These are phyloP conservation scores for Globisporangium acanthophoron DNA, from an alignment of 352 stramenopile species.

Conservation along the genomic window DNA sequence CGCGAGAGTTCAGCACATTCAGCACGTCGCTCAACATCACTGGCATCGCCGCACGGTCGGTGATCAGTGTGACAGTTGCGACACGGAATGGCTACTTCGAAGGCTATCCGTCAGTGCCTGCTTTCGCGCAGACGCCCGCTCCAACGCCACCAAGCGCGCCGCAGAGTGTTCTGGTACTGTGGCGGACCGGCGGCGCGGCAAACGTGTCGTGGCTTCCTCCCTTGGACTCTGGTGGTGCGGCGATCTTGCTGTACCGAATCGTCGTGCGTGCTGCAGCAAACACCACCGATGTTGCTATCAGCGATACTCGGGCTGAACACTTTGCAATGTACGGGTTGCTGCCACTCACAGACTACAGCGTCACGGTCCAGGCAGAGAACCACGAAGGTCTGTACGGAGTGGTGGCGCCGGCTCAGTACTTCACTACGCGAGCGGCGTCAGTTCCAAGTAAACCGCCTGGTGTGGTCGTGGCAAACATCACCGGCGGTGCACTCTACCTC, in stretches of 20 bases:
- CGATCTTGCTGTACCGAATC: slow-evolving; percentile 28
- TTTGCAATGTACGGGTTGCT: slow-evolving; percentile 23
- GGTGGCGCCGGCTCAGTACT: slow-evolving; percentile 7
- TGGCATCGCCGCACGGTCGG: slow-evolving; percentile 19
- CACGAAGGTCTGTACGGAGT: slow-evolving; percentile 22
- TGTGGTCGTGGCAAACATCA: slow-evolving; percentile 18
- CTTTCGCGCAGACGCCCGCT: slow-evolving; percentile 16
- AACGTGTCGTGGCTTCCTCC: slow-evolving; percentile 39
- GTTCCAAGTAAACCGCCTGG: slow-evolving; percentile 28
- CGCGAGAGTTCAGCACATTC: slow-evolving; percentile 14
- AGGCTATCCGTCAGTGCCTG: slow-evolving; percentile 11
- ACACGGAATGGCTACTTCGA: slow-evolving; percentile 19
- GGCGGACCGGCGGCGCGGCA: slow-evolving; percentile 31
- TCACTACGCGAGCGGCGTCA: slow-evolving; percentile 28
- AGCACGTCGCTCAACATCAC: slow-evolving; percentile 15
- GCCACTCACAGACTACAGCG: slow-evolving; percentile 25
- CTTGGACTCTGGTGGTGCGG: slow-evolving; percentile 33
- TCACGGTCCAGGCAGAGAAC: slow-evolving; percentile 31
- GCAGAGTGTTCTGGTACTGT: slow-evolving; percentile 16
- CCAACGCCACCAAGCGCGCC: slow-evolving; percentile 27
- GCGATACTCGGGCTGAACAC: slow-evolving; percentile 3
- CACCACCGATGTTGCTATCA: slow-evolving; percentile 1
- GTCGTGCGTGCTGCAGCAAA: slow-evolving; percentile 9
- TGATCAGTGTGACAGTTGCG: slow-evolving; percentile 27
- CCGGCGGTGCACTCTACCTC: slow-evolving; percentile 40